Conservation (phyloP, 2,329 filamentous ascomycete species). For the Fusarium cicatricum region DNA sequence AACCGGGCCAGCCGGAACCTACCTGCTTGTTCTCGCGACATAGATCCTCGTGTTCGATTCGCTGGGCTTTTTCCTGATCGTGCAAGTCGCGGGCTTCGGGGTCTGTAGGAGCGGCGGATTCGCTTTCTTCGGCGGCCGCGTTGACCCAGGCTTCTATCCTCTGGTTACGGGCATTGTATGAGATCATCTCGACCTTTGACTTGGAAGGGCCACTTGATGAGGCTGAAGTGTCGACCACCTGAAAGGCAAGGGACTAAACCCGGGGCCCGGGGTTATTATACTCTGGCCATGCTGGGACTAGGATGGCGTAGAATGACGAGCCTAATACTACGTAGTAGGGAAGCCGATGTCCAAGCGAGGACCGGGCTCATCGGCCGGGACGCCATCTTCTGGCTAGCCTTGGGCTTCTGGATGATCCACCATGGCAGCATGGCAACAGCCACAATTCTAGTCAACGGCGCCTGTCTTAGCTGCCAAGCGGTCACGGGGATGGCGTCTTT, state of each 20-base stretch:
- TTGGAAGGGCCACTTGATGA: slow-evolving; percentile 34
- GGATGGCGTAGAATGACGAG: slow-evolving; percentile 35
- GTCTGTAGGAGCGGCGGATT: slow-evolving; percentile 34
- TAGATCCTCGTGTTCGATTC: slow-evolving; percentile 42
- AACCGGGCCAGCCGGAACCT: slow-evolving; percentile 10
- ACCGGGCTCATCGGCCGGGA: slow-evolving; percentile 29
- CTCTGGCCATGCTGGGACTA: slow-evolving; percentile 27
- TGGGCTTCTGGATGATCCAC: slow-evolving; percentile 33
- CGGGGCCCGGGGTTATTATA: slow-evolving; percentile 38
- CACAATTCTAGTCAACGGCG: slow-evolving; percentile 36
- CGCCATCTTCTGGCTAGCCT: slow-evolving; percentile 32
- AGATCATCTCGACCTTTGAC: slow-evolving; percentile 37
- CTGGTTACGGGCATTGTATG: slow-evolving; percentile 37
- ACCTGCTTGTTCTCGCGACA: slow-evolving; percentile 42
- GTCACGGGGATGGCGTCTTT: slow-evolving; percentile 13
- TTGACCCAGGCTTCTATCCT: slow-evolving; percentile 40
- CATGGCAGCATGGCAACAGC: slow-evolving; percentile 30
- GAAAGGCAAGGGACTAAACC: slow-evolving; percentile 16
- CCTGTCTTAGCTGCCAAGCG: slow-evolving; percentile 33
- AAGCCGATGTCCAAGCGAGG: slow-evolving; percentile 12
- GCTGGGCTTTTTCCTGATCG: slow-evolving; percentile 43
- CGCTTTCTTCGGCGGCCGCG: slow-evolving; percentile 36
- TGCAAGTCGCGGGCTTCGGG: slow-evolving; percentile 41
- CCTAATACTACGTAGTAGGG: too few relatives aligned
- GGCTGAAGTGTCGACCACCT: slow-evolving; percentile 26